A percentile compares a stretch with the other conserved stretches of the same genome.
Evolutionary conservation across 371 early-diverging fungal genomes (phyloP).

Genomic region (Choanephora cucurbitarum): DNA sequence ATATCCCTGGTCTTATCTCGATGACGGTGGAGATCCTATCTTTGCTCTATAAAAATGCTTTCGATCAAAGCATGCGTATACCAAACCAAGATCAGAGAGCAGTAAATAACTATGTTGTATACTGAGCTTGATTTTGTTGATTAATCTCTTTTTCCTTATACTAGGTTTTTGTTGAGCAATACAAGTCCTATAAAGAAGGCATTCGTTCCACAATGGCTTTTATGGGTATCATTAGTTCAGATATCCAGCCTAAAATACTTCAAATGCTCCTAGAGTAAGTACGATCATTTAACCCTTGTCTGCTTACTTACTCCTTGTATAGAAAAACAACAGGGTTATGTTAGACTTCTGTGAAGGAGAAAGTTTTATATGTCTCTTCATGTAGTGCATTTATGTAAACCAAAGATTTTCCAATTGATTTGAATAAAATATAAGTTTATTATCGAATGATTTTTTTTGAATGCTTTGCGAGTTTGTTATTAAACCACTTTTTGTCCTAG

Average conservation of each 20-base stretch:
- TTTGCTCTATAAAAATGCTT: constrained; percentile 14
- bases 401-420: too few relatives aligned
- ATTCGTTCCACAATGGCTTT: constrained; percentile 67
- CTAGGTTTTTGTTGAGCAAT: not conserved
- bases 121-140: not conserved
- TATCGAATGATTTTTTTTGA: too few relatives aligned
- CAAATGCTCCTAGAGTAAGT: constrained; percentile 61
- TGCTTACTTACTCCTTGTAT: too few relatives aligned
- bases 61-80: constrained; percentile 13
- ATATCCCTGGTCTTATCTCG: constrained; percentile 59
- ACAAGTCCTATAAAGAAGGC: constrained; percentile 8
- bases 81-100: not conserved
- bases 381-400: too few relatives aligned
- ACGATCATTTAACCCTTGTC: not conserved
- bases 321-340: too few relatives aligned
- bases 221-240: constrained; percentile 74
- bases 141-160: not conserved
- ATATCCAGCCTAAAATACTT: constrained; percentile 72
- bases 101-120: not conserved
- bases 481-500: too few relatives aligned
- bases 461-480: too few relatives aligned
- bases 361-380: too few relatives aligned
- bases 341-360: too few relatives aligned
- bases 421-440: too few relatives aligned
- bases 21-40: constrained; percentile 63